A percentile compares a stretch with the other conserved stretches of the same genome.
Evolutionary conservation across 306 rosid species (phyloP).

Genomic region (Fagus sylvatica): DNA sequence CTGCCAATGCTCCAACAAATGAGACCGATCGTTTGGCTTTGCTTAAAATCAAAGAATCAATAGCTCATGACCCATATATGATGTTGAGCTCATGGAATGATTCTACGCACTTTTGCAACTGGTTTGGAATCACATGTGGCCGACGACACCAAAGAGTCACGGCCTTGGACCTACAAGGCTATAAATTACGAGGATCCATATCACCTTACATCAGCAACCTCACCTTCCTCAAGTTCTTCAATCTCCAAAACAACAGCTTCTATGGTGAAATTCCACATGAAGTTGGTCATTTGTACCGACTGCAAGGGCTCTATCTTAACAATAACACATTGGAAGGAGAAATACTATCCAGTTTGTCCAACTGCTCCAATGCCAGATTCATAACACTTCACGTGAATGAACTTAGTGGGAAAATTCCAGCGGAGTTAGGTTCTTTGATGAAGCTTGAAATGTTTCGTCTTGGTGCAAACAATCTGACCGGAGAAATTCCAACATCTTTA

Average conservation of each 20-base stretch:
- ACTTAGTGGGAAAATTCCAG: neutral
- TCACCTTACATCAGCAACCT: constrained; percentile 27
- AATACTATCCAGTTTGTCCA: neutral
- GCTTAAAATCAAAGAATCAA: constrained; percentile 3
- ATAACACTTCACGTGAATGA: neutral
- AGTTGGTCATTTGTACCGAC: constrained; percentile 8
- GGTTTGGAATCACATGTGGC: neutral
- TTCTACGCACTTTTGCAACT: too few relatives aligned
- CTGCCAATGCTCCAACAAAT: neutral
- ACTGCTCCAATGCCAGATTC: neutral
- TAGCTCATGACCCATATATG: neutral
- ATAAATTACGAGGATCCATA: neutral
- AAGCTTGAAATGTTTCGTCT: neutral
- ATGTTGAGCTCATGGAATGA: too few relatives aligned
- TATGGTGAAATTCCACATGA: constrained; percentile 12
- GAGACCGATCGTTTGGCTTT: constrained; percentile 5
- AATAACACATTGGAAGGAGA: constrained; percentile 18
- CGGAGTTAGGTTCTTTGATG: neutral
- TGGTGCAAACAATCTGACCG: neutral
- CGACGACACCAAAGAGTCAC: constrained; percentile 18
- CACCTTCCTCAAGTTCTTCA: constrained; percentile 4
- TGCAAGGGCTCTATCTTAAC: neutral
- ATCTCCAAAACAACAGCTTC: constrained; percentile 13
- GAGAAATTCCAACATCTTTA: constrained; percentile 17
- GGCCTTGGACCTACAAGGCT: neutral